Conservation (phyloP, 2,329 filamentous ascomycete genomes). For the Apiospora pterosperma region DNA sequence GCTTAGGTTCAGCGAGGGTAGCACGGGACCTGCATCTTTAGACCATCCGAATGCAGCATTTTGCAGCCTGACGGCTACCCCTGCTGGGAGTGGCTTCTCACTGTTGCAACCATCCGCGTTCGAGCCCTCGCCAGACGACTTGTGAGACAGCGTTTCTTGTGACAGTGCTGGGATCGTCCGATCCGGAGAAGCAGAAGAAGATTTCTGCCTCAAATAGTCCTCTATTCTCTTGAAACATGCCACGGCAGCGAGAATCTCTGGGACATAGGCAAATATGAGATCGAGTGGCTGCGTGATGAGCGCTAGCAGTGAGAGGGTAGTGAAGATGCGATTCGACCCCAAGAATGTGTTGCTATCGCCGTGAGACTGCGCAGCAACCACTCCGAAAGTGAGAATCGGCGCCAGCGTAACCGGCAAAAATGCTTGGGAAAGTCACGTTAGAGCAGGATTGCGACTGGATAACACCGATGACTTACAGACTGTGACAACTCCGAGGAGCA, state of each 20-base stretch:
- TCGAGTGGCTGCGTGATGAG: conserved; percentile 9
- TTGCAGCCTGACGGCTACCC: neutral
- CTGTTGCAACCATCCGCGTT: neutral
- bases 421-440: neutral
- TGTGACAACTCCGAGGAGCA: conserved; percentile 8
- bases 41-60: neutral
- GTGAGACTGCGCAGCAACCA: neutral
- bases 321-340: conserved; percentile 7
- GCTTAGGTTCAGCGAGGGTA: neutral
- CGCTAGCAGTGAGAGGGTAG: conserved; percentile 5
- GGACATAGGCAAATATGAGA: conserved; percentile 6
- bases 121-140: neutral
- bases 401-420: conserved; percentile 8
- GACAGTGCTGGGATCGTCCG: neutral
- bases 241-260: conserved; percentile 6
- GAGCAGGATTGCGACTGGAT: rapidly evolving
- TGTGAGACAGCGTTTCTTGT: neutral
- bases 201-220: conserved; percentile 1
- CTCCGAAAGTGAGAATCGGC: conserved; percentile 6
- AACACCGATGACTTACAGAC: neutral
- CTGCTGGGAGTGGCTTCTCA: neutral
- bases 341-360: neutral
- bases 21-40: neutral
- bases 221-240: conserved; percentile 9
- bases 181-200: neutral